These are phyloP conservation scores for Tuber aestivum DNA, from an alignment of 495 filamentous ascomycete genomes.

Conservation along the genomic window DNA sequence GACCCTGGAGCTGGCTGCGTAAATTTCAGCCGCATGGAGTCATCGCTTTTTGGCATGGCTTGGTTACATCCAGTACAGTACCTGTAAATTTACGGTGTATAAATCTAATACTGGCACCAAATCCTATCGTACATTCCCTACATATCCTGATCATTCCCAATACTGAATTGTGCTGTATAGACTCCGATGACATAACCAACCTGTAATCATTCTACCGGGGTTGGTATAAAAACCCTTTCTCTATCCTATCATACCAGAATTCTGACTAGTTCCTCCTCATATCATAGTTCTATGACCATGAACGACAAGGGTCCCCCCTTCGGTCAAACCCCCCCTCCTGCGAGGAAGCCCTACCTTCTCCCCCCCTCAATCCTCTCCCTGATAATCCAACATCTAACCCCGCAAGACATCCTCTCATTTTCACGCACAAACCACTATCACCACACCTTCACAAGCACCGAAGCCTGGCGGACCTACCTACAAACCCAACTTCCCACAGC, in stretches of 20 bases:
- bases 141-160: neutral
- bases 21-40: neutral
- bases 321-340: neutral
- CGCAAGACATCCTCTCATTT: conserved; percentile 35
- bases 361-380: neutral
- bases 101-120: too few species aligned
- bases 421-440: conserved; percentile 51
- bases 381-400: neutral
- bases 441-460: conserved; percentile 48
- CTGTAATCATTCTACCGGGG: neutral
- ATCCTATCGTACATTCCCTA: neutral
- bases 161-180: neutral
- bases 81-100: too few species aligned
- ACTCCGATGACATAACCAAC: neutral
- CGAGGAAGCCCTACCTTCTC: neutral
- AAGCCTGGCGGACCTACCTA: conserved; percentile 57
- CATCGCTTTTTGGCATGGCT: neutral
- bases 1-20: neutral
- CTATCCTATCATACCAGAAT: neutral
- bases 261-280: neutral
- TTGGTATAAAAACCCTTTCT: neutral
- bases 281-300: neutral
- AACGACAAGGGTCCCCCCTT: neutral
- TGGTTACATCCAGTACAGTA: too few species aligned
- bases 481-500: conserved; percentile 52